phyloP scores from a whole-genome alignment of 371 early-diverging fungal genomes.

The Rhizopus delemar region DNA sequence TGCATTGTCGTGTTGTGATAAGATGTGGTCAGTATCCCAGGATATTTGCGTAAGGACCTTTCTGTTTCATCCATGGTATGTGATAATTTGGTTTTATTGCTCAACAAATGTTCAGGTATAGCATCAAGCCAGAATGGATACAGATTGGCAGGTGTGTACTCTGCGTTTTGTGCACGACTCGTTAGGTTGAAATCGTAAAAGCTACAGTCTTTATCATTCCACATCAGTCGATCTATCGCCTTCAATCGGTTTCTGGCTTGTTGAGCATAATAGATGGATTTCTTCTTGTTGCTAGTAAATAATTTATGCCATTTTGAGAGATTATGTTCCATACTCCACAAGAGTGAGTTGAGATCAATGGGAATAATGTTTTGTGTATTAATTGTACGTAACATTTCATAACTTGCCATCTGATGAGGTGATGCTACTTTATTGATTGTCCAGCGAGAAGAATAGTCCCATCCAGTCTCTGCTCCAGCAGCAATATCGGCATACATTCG shows the following conservation, averaged over 20 bases:
- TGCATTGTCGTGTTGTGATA: conserved; percentile 65
- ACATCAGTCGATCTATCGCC: conserved; percentile 54
- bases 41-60: conserved; percentile 32
- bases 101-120: conserved; percentile 30
- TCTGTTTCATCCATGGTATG: conserved; percentile 40
- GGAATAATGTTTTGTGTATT: conserved; percentile 72
- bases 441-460: conserved; percentile 88
- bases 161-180: conserved; percentile 25
- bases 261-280: conserved; percentile 32
- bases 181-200: conserved; percentile 64
- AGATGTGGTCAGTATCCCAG: conserved; percentile 74
- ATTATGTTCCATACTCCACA: conserved; percentile 71
- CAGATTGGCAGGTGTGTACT: conserved; percentile 46
- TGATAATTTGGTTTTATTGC: conserved; percentile 16
- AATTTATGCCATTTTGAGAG: conserved; percentile 56
- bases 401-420: conserved; percentile 23
- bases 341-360: conserved; percentile 83
- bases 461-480: conserved; percentile 87
- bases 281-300: conserved; percentile 26
- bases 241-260: conserved; percentile 41
- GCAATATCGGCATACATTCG: conserved; percentile 71
- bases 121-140: conserved; percentile 56
- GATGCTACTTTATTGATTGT: conserved; percentile 35
- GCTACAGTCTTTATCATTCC: conserved; percentile 43
- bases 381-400: conserved; percentile 53